phyloP scores from a whole-genome alignment of 176 grass and related monocot genomes.

The Aegilops bicornis region DNA sequence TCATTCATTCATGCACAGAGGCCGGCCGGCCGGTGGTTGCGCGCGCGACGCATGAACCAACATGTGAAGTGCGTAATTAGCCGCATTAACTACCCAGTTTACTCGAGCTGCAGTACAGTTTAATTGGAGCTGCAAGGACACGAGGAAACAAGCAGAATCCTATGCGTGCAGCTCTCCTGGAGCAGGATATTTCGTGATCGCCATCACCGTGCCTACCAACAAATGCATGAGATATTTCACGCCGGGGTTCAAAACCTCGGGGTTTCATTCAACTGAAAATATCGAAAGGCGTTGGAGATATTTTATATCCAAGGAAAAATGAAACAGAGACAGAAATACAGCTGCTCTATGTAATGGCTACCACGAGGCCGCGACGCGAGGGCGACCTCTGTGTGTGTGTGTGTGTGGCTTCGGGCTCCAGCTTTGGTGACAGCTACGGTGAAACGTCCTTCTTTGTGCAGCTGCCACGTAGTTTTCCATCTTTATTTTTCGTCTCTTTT shows the following conservation, averaged over 20 bases:
- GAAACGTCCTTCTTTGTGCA: neutral
- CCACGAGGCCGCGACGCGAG: neutral
- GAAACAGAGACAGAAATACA: too few species aligned
- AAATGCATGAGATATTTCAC: neutral
- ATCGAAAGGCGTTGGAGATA: too few species aligned
- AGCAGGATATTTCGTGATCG: neutral
- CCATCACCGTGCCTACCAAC: slow-evolving; percentile 3
- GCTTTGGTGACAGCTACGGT: slow-evolving; percentile 3
- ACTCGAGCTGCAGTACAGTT: neutral
- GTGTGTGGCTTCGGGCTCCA: neutral
- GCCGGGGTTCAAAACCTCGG: too few species aligned
- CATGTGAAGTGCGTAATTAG: slow-evolving; percentile 36
- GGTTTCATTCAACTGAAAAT: too few species aligned
- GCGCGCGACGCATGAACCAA: neutral
- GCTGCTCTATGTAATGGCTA: too few species aligned
- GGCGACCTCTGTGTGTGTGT: neutral
- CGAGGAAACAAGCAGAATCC: slow-evolving; percentile 37
- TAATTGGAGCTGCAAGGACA: neutral
- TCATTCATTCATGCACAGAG: neutral
- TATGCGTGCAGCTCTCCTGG: neutral
- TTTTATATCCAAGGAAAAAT: neutral
- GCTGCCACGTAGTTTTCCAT: slow-evolving; percentile 3
- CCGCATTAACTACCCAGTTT: neutral
- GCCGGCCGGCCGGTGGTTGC: slow-evolving; percentile 22
- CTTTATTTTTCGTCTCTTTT: neutral